phyloP scores from a whole-genome alignment of 805 yeast species.

The Blastobotrys robertii region DNA sequence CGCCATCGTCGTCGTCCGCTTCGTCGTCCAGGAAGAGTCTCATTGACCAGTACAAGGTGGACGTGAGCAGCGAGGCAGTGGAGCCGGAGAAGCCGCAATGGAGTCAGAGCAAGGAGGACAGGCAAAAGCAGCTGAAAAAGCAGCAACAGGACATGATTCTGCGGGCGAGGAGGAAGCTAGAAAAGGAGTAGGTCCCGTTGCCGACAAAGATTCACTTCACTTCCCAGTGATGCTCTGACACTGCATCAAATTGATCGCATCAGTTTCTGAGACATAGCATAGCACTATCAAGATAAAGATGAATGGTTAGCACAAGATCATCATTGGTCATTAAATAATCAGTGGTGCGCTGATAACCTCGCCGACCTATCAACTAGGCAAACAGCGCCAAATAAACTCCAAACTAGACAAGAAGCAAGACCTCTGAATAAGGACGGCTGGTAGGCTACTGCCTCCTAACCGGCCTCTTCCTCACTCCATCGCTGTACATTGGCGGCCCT shows the following conservation, averaged over 20 bases:
- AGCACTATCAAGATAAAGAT: no score
- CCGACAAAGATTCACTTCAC: no score
- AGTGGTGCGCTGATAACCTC: no score
- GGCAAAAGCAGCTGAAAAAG: constrained; percentile 35
- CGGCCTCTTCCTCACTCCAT: constrained; percentile 5
- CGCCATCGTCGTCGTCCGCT: constrained; percentile 1
- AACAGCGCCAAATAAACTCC: no score
- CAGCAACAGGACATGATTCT: constrained; percentile 50
- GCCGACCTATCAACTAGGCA: no score
- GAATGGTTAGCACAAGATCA: no score
- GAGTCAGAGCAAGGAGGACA: constrained; percentile 35
- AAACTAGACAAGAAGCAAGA: background rate
- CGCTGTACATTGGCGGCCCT: constrained; percentile 16
- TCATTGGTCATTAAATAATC: no score
- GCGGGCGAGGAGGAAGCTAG: constrained; percentile 50
- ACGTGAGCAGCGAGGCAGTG: constrained; percentile 14
- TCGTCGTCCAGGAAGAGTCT: constrained; percentile 16
- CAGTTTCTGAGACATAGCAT: no score
- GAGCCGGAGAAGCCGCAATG: constrained; percentile 23
- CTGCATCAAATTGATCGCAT: no score
- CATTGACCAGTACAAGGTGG: constrained; percentile 37
- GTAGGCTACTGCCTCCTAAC: constrained; percentile 4
- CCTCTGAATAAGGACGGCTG: no score
- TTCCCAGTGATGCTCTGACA: no score
- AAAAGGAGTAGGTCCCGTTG: constrained; percentile 8